These are phyloP conservation scores for Mycena galericulata DNA, from an alignment of 768 basidiomycete genomes.

Conservation along the genomic window DNA sequence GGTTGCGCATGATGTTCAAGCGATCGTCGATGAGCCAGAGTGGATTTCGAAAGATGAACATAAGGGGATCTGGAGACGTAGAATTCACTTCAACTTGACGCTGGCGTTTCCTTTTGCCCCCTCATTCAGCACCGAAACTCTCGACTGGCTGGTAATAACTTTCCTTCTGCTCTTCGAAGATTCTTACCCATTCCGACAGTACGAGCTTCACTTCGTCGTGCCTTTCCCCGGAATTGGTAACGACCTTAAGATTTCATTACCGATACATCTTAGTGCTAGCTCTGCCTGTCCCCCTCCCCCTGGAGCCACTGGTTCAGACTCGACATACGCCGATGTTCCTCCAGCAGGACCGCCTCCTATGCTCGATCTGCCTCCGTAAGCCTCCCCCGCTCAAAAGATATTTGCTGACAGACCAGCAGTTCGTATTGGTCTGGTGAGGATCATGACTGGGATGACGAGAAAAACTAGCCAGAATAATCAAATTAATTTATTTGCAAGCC, in stretches of 20 bases:
- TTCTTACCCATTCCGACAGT: background rate
- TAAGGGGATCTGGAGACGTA: constrained; percentile 13
- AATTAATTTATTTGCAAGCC: too few relatives aligned
- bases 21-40: background rate
- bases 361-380: constrained; percentile 15
- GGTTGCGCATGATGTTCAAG: background rate
- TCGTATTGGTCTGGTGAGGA: background rate
- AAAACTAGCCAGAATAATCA: too few relatives aligned
- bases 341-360: constrained; percentile 20
- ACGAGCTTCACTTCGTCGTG: constrained; percentile 3
- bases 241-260: constrained; percentile 7
- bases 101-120: constrained; percentile 16
- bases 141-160: constrained; percentile 7
- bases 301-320: constrained; percentile 7
- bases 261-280: background rate
- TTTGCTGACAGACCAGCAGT: background rate
- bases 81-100: constrained; percentile 6
- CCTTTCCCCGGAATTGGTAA: constrained; percentile 21
- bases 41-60: constrained; percentile 6
- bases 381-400: background rate
- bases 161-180: background rate
- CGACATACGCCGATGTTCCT: constrained; percentile 8
- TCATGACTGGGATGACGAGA: too few relatives aligned
- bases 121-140: constrained; percentile 1
- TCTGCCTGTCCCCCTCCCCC: constrained; percentile 10